Base-by-base conservation (phyloP, 331 rosid genomes). In the Malus hybrid region DNA sequence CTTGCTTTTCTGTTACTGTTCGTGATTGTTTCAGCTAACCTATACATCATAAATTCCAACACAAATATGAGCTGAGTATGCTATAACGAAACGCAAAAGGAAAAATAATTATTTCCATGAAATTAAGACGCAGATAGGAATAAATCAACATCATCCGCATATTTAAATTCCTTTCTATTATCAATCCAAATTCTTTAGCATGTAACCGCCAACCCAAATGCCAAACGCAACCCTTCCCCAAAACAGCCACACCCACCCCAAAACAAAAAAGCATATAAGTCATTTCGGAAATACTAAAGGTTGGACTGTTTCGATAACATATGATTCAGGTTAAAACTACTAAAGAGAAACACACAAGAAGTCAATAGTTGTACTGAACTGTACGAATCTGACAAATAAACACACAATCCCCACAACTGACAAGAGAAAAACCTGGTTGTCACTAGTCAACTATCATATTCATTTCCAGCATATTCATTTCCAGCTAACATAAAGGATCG, bases 11-110 rank as follows among this genome's bases (percentile, higher is more conserved):
- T 71, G 74, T 32, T 81, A 64, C 36, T 73, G 62, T 63, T 69
- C 2, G 81, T 63, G 36, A 80, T 73, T 15, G 93, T 78, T 78
- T 87, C 97, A 76, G 84, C 78, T 73, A 91, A 78, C 92, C 97
- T 91, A 70, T 66, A 73, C 68, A 63, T 66, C 82, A 78, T 30
- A 71, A 30, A 66, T 39, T 42, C 52, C 64, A 36, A 28, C 33
- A 28, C 55, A 28, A 8, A 3, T 28, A 12, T 29, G 32, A 36
- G 63, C 6, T 24, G 4, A 36, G 46, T 14, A 58, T 6, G 20
- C 20, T 6, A 16, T 52, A 52, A 16, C 9, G 4, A 50, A 50
- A 50, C 0, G 9, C 1, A 15, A 16, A 50, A 16, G 56, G 56
- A 50, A 50, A 50, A 50, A 15, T 1, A 50, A 50, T 50, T 50